Evolutionary conservation across 805 yeast species (phyloP).

Genomic region (Myxozyma udenii): DNA sequence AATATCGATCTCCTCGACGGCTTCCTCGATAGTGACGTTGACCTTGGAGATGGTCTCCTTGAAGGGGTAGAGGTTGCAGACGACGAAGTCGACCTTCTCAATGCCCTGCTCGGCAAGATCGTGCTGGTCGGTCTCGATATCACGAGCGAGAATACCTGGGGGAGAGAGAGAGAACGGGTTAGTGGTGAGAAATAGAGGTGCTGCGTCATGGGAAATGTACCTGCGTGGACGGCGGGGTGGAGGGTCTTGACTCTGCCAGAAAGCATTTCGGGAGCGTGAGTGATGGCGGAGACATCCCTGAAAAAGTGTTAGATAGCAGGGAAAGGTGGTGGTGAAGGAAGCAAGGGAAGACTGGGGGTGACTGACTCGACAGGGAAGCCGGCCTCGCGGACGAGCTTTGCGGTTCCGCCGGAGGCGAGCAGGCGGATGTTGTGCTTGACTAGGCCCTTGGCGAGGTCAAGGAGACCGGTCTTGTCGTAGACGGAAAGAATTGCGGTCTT

Average conservation of each 20-base stretch:
- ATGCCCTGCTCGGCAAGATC: conserved; percentile 87
- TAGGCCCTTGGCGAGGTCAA: conserved; percentile 94
- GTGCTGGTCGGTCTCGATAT: conserved; percentile 83
- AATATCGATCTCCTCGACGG: conserved; percentile 97
- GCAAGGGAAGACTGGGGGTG: not conserved
- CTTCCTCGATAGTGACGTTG: conserved; percentile 93
- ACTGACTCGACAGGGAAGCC: conserved; percentile 86
- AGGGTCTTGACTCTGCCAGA: conserved; percentile 98
- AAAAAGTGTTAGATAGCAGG: not conserved
- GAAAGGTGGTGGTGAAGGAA: not conserved
- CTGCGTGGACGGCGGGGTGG: conserved; percentile 99
- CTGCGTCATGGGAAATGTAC: conserved; percentile 36
- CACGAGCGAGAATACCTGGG: conserved; percentile 78
- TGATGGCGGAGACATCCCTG: conserved; percentile 80
- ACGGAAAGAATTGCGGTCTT: conserved; percentile 96
- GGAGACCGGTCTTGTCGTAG: conserved; percentile 92
- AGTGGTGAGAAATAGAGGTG: not conserved
- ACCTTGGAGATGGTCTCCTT: conserved; percentile 94
- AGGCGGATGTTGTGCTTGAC: conserved; percentile 84
- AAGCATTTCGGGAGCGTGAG: conserved; percentile 98
- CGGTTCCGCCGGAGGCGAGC: conserved; percentile 97
- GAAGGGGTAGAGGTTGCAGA: conserved; percentile 97
- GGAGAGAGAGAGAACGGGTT: not conserved
- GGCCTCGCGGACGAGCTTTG: conserved; percentile 88
- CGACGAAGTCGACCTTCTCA: conserved; percentile 94